Percentiles rank a stretch among this genome's conserved stretches.
Conservation (phyloP, 768 basidiomycete genomes). For the Omphalotus guepiniiformis region DNA sequence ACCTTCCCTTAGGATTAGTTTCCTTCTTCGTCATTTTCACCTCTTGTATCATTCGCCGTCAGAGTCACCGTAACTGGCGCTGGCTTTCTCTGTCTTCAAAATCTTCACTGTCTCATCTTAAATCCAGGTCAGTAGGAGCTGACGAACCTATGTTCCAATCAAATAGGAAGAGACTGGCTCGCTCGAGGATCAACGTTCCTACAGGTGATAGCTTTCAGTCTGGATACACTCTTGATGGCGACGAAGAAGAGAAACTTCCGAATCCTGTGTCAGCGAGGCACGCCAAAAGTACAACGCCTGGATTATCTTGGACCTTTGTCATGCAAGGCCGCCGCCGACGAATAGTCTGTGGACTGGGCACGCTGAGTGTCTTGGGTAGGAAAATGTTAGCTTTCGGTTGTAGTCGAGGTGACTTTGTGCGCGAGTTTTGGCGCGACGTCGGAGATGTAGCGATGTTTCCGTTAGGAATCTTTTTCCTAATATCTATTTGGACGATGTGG, state of each 20-base stretch:
- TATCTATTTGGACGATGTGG: constrained; percentile 37
- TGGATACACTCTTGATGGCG: constrained; percentile 2
- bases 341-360: not conserved
- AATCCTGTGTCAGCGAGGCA: constrained; percentile 4
- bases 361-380: constrained; percentile 7
- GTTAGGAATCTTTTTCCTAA: constrained; percentile 33
- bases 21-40: constrained; percentile 47
- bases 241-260: constrained; percentile 3
- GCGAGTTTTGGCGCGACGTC: constrained; percentile 33
- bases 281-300: not conserved
- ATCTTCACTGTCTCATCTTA: constrained; percentile 11
- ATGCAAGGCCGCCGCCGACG: not conserved
- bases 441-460: constrained; percentile 42
- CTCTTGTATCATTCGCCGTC: constrained; percentile 7
- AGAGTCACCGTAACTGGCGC: constrained; percentile 3
- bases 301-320: not conserved
- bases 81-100: not conserved
- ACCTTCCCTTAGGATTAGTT: constrained; percentile 63
- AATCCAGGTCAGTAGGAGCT: constrained; percentile 3
- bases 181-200: not conserved
- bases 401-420: constrained; percentile 18
- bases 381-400: not conserved
- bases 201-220: not conserved
- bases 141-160: not conserved
- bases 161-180: not conserved